Base-by-base conservation (phyloP, 2,329 filamentous ascomycete species). In the Furcasterigmium furcatum region DNA sequence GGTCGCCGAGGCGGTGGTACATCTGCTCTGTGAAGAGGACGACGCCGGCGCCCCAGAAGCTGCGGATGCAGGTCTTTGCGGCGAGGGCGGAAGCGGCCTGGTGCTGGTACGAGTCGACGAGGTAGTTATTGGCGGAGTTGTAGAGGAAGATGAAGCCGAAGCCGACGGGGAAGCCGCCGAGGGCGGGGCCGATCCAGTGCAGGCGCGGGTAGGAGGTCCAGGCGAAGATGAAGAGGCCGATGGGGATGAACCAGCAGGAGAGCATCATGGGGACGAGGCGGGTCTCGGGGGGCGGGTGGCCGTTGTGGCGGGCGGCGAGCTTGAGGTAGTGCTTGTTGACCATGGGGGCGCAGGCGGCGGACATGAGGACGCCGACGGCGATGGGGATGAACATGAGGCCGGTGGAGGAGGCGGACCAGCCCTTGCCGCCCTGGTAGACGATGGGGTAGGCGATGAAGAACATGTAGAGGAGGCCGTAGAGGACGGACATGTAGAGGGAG, bases 371-470 rank as follows among this genome's bases (percentile, higher is more conserved):
- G 42, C 89, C 89, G 16, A 94, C 68, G 8, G 88, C 88, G 38
- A 94, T 64, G 2, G 88, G 88, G 51, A 94, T 91, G 64, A 95
- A 95, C 85, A 94, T 92, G 9, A 95, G 74, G 39, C 89, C 90
- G 0, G 88, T 91, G 22, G 72, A 84, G 29, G 86, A 79, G 22
- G 88, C 77, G 4, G 76, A 81, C 66, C 85, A 95, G 3, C 87
- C 87, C 67, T 95, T 95, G 48, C 87, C 86, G 64, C 82, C 73
- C 54, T 89, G 79, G 69, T 87, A 96, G 47, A 96, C 73, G 55
- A 84, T 79, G 25, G 81, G 79, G 58, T 70, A 87, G 47, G 84
- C 84, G 47, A 87, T 74, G 69, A 88, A 88, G 72, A 87, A 88
- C 84, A 88, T 87, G 73, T 88, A 88, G 14, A 87, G 69, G 4